Percentiles rank a stretch among this genome's conserved stretches.
phyloP scores from a whole-genome alignment of 2,329 filamentous ascomycete species.

The Apiospora pterosperma region DNA sequence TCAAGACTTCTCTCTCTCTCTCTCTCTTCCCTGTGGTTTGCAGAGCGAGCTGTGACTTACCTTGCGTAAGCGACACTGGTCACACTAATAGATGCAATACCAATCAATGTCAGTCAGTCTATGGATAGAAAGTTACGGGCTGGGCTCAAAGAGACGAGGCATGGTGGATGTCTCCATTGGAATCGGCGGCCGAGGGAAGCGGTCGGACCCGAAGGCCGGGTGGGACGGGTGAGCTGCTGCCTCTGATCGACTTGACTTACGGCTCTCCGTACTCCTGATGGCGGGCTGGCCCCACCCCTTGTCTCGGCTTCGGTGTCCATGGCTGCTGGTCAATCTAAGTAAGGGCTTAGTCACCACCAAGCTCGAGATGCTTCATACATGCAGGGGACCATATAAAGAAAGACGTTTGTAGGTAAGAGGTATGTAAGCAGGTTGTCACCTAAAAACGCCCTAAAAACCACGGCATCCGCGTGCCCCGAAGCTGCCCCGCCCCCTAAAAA shows the following conservation, averaged over 20 bases:
- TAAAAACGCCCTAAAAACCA: background rate
- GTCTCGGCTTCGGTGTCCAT: background rate
- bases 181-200: background rate
- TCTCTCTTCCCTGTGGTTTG: background rate
- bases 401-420: background rate
- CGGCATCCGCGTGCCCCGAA: background rate
- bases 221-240: background rate
- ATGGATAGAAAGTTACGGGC: background rate
- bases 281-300: background rate
- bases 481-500: background rate
- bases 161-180: background rate
- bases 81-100: constrained; percentile 25
- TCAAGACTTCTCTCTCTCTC: background rate
- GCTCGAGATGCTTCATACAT: background rate
- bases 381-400: background rate
- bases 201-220: background rate
- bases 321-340: background rate
- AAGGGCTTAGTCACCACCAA: background rate
- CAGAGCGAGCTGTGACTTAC: constrained; percentile 17
- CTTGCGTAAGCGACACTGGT: constrained; percentile 37
- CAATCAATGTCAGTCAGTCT: background rate
- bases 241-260: background rate
- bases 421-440: too few relatives aligned
- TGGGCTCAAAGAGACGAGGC: background rate
- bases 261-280: background rate